Evolutionary conservation across 2,329 filamentous ascomycete species (phyloP).

Genomic region (Colletotrichum sansevieriae): DNA sequence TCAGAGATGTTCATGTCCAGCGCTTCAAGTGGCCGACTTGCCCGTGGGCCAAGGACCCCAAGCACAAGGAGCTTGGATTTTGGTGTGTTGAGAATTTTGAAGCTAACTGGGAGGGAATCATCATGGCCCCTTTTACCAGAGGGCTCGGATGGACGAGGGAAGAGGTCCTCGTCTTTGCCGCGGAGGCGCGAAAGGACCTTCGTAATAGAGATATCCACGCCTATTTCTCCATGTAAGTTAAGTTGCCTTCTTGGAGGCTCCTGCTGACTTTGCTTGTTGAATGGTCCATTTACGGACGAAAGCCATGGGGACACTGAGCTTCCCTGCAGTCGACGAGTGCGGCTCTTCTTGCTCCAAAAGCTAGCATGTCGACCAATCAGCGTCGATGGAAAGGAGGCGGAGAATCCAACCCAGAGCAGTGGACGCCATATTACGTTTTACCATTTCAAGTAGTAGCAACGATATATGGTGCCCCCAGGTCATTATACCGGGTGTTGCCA

Average conservation of each 20-base stretch:
- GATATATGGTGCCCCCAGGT: too few relatives aligned
- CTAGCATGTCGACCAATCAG: too few relatives aligned
- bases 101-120: constrained; percentile 34
- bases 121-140: constrained; percentile 37
- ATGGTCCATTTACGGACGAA: constrained; percentile 11
- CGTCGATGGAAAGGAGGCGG: too few relatives aligned
- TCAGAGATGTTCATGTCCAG: constrained; percentile 63
- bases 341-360: too few relatives aligned
- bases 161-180: constrained; percentile 16
- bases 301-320: neutral
- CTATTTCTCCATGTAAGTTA: constrained; percentile 50
- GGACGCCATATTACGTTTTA: too few relatives aligned
- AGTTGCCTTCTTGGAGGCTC: neutral
- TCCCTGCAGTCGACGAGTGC: too few relatives aligned
- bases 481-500: too few relatives aligned
- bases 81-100: constrained; percentile 10
- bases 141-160: constrained; percentile 21
- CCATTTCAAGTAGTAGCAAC: too few relatives aligned
- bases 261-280: neutral
- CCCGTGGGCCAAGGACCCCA: constrained; percentile 63
- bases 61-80: constrained; percentile 64
- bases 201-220: constrained; percentile 45
- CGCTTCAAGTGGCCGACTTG: constrained; percentile 64
- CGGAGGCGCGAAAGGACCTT: constrained; percentile 43
- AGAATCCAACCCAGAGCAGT: too few relatives aligned